Conservation (phyloP, 2,329 filamentous ascomycete genomes). For the Trichoderma koningiopsis region DNA sequence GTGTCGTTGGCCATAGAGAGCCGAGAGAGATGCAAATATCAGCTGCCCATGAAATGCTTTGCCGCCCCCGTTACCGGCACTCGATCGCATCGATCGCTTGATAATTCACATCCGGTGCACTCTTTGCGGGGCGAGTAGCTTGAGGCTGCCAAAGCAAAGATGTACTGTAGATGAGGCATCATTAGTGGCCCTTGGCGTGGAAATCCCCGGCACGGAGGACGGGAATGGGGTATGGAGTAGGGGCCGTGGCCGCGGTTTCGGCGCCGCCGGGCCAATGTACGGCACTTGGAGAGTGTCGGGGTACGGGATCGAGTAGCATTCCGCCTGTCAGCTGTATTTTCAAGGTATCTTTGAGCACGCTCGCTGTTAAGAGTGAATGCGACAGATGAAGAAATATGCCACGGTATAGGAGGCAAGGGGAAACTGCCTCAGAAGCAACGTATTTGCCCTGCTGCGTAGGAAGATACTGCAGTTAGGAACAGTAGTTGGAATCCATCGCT, state of each 20-base stretch:
- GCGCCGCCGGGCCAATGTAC: background rate
- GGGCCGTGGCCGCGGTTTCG: background rate
- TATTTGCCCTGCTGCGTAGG: background rate
- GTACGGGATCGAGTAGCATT: background rate
- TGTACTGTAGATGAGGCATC: background rate
- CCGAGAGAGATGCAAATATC: background rate
- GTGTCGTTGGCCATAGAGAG: background rate
- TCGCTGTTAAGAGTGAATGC: background rate
- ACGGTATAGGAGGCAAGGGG: background rate
- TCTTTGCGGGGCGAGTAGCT: background rate
- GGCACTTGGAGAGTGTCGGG: background rate
- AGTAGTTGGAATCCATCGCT: background rate
- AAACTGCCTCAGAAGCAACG: background rate
- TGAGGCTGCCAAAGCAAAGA: background rate
- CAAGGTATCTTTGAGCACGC: background rate
- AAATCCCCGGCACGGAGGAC: constrained; percentile 10
- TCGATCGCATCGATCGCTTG: background rate
- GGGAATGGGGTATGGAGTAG: background rate
- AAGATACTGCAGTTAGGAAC: background rate
- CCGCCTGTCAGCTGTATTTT: background rate
- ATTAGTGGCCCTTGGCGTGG: background rate
- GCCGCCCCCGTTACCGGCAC: background rate
- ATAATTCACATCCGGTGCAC: background rate
- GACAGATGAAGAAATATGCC: background rate
- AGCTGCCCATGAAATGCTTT: background rate